Percentiles rank a stretch among this genome's conserved stretches.
These are phyloP conservation scores for Boletus rubropictus DNA, from an alignment of 768 basidiomycete species.

Conservation along the genomic window DNA sequence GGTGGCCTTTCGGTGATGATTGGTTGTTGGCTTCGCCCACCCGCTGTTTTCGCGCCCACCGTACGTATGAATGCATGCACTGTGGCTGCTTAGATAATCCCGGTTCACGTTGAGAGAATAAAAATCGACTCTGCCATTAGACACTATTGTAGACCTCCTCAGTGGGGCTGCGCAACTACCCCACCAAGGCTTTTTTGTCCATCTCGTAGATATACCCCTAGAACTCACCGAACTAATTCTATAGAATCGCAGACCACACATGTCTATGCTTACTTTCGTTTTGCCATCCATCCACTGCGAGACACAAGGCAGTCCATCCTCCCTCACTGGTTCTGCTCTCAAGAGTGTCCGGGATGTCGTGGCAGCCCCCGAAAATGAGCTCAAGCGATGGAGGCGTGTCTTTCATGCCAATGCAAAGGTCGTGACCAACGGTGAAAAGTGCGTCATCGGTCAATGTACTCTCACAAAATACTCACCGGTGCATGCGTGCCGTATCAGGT, in stretches of 20 bases:
- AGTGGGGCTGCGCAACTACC: conserved; percentile 18
- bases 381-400: conserved; percentile 81
- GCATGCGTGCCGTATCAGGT: conserved; percentile 43
- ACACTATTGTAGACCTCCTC: conserved; percentile 9
- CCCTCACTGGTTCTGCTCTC: conserved; percentile 50
- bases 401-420: conserved; percentile 81
- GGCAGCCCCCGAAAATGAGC: conserved; percentile 71
- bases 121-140: conserved; percentile 8
- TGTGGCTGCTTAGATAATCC: conserved; percentile 28
- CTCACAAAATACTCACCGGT: conserved; percentile 17
- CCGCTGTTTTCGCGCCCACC: not conserved
- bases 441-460: conserved; percentile 29
- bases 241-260: conserved; percentile 24
- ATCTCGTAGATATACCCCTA: conserved; percentile 33
- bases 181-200: conserved; percentile 13
- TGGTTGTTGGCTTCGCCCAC: not conserved
- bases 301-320: conserved; percentile 33
- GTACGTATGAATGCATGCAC: not conserved
- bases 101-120: not conserved
- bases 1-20: conserved; percentile 33
- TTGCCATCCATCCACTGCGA: conserved; percentile 54
- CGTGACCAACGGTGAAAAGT: conserved; percentile 76
- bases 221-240: conserved; percentile 26
- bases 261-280: conserved; percentile 38
- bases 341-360: conserved; percentile 64